These are phyloP conservation scores for Penicillium thymicola DNA, from an alignment of 2,329 filamentous ascomycete genomes.

Conservation along the genomic window DNA sequence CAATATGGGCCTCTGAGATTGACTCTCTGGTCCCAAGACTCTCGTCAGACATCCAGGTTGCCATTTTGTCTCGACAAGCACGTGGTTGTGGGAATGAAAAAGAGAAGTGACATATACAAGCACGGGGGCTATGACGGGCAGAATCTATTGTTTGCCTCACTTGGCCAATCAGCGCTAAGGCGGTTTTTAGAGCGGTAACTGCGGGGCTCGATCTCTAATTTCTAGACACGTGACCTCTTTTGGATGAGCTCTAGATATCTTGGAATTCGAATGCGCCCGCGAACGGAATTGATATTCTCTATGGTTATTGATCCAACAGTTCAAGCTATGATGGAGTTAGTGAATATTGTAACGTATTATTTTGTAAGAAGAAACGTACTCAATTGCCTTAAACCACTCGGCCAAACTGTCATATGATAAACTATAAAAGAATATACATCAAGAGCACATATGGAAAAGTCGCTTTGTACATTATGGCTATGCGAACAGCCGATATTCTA, in stretches of 20 bases:
- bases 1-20: constrained; percentile 16
- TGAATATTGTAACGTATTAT: too few relatives aligned
- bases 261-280: too few relatives aligned
- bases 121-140: constrained; percentile 10
- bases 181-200: constrained; percentile 2
- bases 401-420: too few relatives aligned
- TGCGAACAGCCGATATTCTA: too few relatives aligned
- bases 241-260: neutral
- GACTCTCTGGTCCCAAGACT: constrained; percentile 9
- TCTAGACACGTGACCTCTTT: neutral
- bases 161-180: neutral
- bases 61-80: constrained; percentile 10
- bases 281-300: too few relatives aligned
- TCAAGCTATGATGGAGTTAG: too few relatives aligned
- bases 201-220: neutral
- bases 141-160: constrained; percentile 1
- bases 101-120: constrained; percentile 5
- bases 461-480: too few relatives aligned
- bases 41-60: constrained; percentile 8
- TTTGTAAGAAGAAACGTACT: too few relatives aligned
- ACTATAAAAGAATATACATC: too few relatives aligned
- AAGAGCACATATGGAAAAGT: too few relatives aligned
- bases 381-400: too few relatives aligned
- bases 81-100: constrained; percentile 1
- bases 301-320: too few relatives aligned